Percentiles rank a stretch among this genome's conserved stretches.
These are phyloP conservation scores for Platanus orientalis DNA, from an alignment of 164 flowering plant species.

Conservation along the genomic window DNA sequence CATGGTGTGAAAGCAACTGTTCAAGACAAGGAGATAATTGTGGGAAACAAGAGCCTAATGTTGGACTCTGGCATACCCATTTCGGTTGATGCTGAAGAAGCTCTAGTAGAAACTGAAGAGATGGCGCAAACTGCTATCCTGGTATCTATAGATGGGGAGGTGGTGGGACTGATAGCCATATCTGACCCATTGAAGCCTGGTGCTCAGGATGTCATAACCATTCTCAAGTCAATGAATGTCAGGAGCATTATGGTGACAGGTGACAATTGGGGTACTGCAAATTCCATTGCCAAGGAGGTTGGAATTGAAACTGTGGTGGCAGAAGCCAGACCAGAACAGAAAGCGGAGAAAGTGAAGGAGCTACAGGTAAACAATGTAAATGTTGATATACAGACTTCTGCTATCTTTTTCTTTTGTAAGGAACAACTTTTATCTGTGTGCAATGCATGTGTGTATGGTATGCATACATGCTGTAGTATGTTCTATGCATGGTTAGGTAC, in stretches of 20 bases:
- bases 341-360: constrained; percentile 77
- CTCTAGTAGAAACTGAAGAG: constrained; percentile 59
- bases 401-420: too few species aligned
- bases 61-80: constrained; percentile 39
- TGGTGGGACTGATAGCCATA: constrained; percentile 63
- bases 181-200: constrained; percentile 85
- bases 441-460: too few species aligned
- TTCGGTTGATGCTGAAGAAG: constrained; percentile 56
- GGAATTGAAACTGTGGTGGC: constrained; percentile 74
- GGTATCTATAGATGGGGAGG: constrained; percentile 50
- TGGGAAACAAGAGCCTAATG: constrained; percentile 86
- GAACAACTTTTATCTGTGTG: too few species aligned
- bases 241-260: constrained; percentile 83
- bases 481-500: too few species aligned
- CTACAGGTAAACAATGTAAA: constrained; percentile 44
- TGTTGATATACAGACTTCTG: too few species aligned
- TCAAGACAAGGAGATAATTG: constrained; percentile 44
- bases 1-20: constrained; percentile 74
- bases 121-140: constrained; percentile 81
- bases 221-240: too few species aligned
- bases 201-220: too few species aligned
- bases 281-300: constrained; percentile 65
- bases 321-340: constrained; percentile 76
- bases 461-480: too few species aligned
- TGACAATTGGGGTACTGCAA: constrained; percentile 90